Evolutionary conservation across 2,329 filamentous ascomycete species (phyloP), one percentile per base, ranked within the genome.

Genomic region (Venturia nashicola): DNA sequence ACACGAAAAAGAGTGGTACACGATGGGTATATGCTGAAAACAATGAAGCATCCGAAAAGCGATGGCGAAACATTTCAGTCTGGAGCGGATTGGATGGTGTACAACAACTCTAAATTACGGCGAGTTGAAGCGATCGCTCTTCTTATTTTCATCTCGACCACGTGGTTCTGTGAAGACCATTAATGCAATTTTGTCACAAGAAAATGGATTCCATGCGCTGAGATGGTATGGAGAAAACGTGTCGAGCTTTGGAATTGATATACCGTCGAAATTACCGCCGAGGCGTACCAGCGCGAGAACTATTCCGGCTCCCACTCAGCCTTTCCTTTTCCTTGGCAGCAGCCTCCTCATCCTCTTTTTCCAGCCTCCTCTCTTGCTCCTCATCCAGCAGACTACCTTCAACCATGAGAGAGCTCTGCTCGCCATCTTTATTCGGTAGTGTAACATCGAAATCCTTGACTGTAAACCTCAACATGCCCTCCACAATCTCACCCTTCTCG

Each of bases 401-500:
- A 5, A 65, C 39, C 34, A 20, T 54, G 32, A 65, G 16, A 27
- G 48, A 55, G 23, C 46, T 63, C 16, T 48, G 61, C 32, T 59
- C 62, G 51, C 94, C 88, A 66, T 97, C 86, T 68, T 88, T 91
- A 32, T 67, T 66, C 48, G 86, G 46, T n/a, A 48, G 32, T 18
- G 46, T 88, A 0, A 89, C 87, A 69, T 97, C 92, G 67, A 94
- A 90, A 72, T 95, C 90, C 68, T 87, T 86, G 71, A 97, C 90
- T 67, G 86, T 83, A 76, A 96, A 96, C 62, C 82, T 82, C 44
- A 95, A 75, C 70, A 83, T 84, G 14, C 89, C 88, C 64, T 84
- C 82, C 64, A 97, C 81, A 68, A 83, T 86, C 43, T 85, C 80
- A 1, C 90, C 91, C 4, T 80, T 77, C 2, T 79, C 85, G 73